Conservation (phyloP, 257 asterid genomes). For the Prunella vulgaris region DNA sequence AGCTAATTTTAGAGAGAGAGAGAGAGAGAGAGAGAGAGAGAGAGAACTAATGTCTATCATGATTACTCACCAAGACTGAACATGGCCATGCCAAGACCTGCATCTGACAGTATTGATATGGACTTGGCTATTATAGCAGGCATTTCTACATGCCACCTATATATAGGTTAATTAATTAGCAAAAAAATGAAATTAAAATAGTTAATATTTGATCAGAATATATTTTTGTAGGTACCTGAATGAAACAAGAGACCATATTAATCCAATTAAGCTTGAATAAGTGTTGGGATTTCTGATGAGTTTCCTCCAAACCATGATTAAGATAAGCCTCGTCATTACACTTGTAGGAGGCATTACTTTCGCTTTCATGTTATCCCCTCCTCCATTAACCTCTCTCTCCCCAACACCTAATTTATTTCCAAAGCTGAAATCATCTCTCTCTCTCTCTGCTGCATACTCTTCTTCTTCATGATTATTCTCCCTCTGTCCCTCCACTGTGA, state of each 20-base stretch:
- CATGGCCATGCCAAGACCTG: slow-evolving; percentile 99
- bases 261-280: slow-evolving; percentile 82
- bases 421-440: slow-evolving; percentile 60
- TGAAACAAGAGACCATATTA: slow-evolving; percentile 83
- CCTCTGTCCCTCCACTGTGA: slow-evolving; percentile 41
- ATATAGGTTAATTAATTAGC: neutral
- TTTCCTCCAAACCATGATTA: slow-evolving; percentile 98
- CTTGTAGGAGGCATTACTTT: slow-evolving; percentile 89
- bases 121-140: slow-evolving; percentile 89
- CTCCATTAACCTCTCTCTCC: slow-evolving; percentile 38
- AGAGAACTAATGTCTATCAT: neutral
- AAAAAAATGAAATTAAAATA: neutral
- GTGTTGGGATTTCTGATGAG: slow-evolving; percentile 96
- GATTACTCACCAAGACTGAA: slow-evolving; percentile 81
- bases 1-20: neutral
- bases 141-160: slow-evolving; percentile 95
- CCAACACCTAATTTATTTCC: slow-evolving; percentile 61
- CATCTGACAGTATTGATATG: slow-evolving; percentile 92
- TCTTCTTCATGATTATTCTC: slow-evolving; percentile 35
- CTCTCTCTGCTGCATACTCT: slow-evolving; percentile 35
- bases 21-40: neutral
- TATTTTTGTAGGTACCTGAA: slow-evolving; percentile 45
- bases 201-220: neutral
- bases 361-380: slow-evolving; percentile 31
- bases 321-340: slow-evolving; percentile 93